Evolutionary conservation across 139 green algal genomes (phyloP).

Genomic region (Auxenochlorella pyrenoidosa): DNA sequence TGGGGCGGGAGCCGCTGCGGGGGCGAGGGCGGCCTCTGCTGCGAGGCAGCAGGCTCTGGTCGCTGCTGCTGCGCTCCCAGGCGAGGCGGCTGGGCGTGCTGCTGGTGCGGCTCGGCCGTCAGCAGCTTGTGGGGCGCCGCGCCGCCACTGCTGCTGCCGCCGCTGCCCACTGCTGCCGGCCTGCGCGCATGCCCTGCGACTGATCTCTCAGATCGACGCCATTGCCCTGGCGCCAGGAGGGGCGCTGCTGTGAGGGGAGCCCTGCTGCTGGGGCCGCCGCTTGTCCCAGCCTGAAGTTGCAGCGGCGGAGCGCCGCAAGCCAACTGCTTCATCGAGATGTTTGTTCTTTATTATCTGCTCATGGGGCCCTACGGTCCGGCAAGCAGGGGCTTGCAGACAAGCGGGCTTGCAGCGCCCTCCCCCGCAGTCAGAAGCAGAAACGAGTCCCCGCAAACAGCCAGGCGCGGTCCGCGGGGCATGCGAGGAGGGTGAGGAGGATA

Average conservation of each 20-base stretch:
- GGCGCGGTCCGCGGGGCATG: no score
- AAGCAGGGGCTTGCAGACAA: no score
- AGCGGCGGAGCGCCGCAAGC: background rate
- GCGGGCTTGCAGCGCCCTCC: no score
- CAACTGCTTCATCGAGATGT: background rate
- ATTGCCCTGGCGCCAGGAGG: background rate
- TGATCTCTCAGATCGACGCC: background rate
- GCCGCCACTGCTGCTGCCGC: constrained; percentile 2
- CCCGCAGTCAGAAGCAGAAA: no score
- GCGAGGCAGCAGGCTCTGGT: background rate
- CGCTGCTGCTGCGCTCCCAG: background rate
- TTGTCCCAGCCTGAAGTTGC: background rate
- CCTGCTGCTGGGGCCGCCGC: background rate
- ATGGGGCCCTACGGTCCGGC: no score
- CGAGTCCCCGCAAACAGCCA: no score
- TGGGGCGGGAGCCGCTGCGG: background rate
- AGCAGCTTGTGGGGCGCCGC: no score
- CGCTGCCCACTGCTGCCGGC: background rate
- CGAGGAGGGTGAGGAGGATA: no score
- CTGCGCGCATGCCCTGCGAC: background rate
- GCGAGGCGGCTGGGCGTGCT: constrained; percentile 28
- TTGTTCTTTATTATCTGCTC: no score
- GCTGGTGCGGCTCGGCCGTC: background rate
- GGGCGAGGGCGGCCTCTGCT: background rate
- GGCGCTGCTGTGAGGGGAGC: background rate